These are phyloP conservation scores for Mortierella polycephala DNA, from an alignment of 371 early-diverging fungal genomes.

Conservation along the genomic window DNA sequence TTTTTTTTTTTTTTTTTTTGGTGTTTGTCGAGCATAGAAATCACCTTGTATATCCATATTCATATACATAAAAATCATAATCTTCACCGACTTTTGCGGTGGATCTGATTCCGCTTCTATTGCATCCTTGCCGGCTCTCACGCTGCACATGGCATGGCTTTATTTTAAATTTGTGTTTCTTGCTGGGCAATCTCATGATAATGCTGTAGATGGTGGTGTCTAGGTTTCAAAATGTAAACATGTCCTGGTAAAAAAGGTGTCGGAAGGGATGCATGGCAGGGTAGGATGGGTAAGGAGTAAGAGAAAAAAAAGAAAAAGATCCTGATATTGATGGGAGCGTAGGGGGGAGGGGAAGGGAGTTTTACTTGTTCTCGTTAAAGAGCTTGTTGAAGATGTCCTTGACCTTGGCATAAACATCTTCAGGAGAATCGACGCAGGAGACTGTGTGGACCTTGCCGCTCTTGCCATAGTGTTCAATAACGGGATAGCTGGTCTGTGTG, in stretches of 20 bases:
- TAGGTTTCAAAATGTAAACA: no score
- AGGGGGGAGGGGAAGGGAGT: no score
- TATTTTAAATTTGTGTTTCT: no score
- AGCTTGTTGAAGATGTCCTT: slow-evolving; percentile 61
- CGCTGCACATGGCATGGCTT: background rate
- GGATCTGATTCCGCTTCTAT: no score
- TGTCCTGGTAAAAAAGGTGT: no score
- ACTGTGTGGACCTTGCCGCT: slow-evolving; percentile 83
- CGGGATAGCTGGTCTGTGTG: slow-evolving; percentile 87
- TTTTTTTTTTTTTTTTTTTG: background rate
- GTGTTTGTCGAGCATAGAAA: background rate
- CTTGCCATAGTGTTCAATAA: slow-evolving; percentile 83
- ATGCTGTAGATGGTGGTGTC: no score
- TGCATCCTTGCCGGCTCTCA: background rate
- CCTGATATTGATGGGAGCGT: no score
- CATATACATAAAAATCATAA: no score
- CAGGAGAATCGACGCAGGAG: slow-evolving; percentile 64
- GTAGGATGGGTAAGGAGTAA: no score
- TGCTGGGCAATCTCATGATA: no score
- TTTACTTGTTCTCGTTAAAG: slow-evolving; percentile 49
- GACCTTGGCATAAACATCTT: slow-evolving; percentile 65
- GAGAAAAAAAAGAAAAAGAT: background rate
- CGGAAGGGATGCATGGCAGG: no score
- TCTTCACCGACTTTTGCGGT: no score
- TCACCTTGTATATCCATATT: background rate